Evolutionary conservation across 2,329 filamentous ascomycete species (phyloP).

Genomic region (Thyridium curvatum): DNA sequence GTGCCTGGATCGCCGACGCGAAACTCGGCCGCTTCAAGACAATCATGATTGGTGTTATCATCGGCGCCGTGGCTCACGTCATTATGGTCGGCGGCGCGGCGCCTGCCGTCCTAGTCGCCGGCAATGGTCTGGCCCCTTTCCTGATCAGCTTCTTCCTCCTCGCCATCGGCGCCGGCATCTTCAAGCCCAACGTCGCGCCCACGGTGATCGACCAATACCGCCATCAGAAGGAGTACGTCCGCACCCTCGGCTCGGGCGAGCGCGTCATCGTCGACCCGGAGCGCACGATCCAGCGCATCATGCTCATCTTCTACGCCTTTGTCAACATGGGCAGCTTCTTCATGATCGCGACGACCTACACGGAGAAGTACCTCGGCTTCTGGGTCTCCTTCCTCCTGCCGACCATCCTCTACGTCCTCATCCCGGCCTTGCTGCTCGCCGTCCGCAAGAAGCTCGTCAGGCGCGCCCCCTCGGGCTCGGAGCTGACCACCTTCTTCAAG

Average conservation of each 20-base stretch:
- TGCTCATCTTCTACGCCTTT: conserved; percentile 50
- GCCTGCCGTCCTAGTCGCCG: conserved; percentile 46
- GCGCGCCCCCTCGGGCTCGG: conserved; percentile 58
- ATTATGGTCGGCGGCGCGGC: conserved; percentile 59
- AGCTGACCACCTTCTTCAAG: conserved; percentile 52
- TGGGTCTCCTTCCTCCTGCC: conserved; percentile 57
- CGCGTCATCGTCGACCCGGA: conserved; percentile 40
- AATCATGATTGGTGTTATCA: conserved; percentile 46
- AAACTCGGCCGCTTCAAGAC: conserved; percentile 62
- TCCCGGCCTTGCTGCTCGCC: conserved; percentile 49
- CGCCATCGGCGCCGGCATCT: conserved; percentile 62
- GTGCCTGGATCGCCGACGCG: conserved; percentile 55
- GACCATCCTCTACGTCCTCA: conserved; percentile 48
- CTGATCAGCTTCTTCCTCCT: conserved; percentile 58
- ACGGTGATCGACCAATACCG: conserved; percentile 36
- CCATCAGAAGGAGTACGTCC: conserved; percentile 31
- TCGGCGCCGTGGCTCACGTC: conserved; percentile 57
- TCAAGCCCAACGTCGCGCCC: conserved; percentile 56
- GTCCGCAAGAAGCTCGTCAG: conserved; percentile 52
- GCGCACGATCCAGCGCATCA: conserved; percentile 36
- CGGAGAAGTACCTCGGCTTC: conserved; percentile 71
- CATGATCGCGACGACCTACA: conserved; percentile 62
- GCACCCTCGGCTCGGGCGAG: conserved; percentile 34
- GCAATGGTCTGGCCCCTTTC: conserved; percentile 52
- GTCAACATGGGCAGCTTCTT: conserved; percentile 61